Base-by-base conservation (phyloP, 768 basidiomycete species). In the Russula sp. region DNA sequence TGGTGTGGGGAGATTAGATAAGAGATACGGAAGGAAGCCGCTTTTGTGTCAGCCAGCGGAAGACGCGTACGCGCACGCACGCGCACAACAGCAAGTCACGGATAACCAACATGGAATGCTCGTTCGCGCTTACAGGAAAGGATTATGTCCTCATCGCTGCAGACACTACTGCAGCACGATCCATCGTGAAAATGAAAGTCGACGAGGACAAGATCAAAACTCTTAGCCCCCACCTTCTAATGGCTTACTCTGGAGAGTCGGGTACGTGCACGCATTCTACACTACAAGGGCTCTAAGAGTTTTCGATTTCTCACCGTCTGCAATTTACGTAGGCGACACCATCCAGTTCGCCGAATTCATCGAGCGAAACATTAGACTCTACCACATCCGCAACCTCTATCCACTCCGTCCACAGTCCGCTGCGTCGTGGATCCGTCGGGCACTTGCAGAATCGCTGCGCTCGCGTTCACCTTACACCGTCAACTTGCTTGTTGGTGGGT, bases 201-300 rank as follows among this genome's bases (percentile, higher is more conserved):
- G 94, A 97, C 76, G 91, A 92, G 77, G 95, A 98, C 81, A 98
- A 98, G 79, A 92, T 96, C 80, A 94, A 94, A 75, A 80, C 83
- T 27, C 81, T 99, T 48, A 87, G 91, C 65, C 87, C 94, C 31
- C 92, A 97, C 74, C 78, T 98, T 39, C 82, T 95, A 72, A 96
- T 99, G 94, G 87, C 94, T 0, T 93, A 88, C 75, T 91, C 91
- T 66, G 95, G 95, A 67, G 94, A 97, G 74, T 91, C 94, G 76
- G 94, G 94, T 85, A 62, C 59, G 80, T 72, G 18, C 49, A n/a
- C n/a, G n/a, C n/a, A n/a, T n/a, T n/a, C n/a, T n/a, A n/a, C n/a
- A 55, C 56, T 18, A 22, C 39, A n/a, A 42, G 5, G 13, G 1
- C 35, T 27, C 18, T 57, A 58, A 54, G 31, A 54, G 27, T 31